A percentile compares a stretch with the other conserved stretches of the same genome.
phyloP scores from a whole-genome alignment of 345 rosid species.

The Citrus hindsii region DNA sequence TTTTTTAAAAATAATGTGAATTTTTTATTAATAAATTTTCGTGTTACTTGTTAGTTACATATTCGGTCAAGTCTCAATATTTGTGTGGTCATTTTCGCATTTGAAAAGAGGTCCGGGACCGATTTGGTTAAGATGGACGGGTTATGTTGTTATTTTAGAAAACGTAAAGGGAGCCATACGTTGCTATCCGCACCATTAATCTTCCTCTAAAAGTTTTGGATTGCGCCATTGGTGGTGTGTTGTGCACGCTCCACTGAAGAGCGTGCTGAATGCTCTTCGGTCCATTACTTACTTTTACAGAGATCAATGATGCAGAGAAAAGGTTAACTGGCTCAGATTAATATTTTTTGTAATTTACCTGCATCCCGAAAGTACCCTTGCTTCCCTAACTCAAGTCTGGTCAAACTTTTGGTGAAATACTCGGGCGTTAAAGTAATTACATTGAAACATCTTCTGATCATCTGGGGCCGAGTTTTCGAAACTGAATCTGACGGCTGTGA shows the following conservation, averaged over 20 bases:
- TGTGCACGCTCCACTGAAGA: neutral
- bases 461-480: constrained; percentile 44
- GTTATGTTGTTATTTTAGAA: neutral
- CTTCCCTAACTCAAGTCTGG: too few relatives aligned
- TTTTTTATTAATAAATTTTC: too few relatives aligned
- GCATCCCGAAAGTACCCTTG: constrained; percentile 10
- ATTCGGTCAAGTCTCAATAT: too few relatives aligned
- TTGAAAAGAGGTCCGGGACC: too few relatives aligned
- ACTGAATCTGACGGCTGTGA: constrained; percentile 38
- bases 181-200: neutral
- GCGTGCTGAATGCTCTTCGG: neutral
- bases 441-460: constrained; percentile 17
- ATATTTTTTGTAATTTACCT: constrained; percentile 15
- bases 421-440: constrained; percentile 19
- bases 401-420: fast-evolving
- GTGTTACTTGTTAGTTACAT: too few relatives aligned
- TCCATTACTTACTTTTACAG: neutral
- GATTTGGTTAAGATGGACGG: too few relatives aligned
- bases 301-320: constrained; percentile 29
- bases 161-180: neutral
- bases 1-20: too few relatives aligned
- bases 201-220: neutral
- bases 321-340: constrained; percentile 18
- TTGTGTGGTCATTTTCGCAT: too few relatives aligned
- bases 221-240: neutral